These are phyloP conservation scores for Cladosporium velox DNA, from an alignment of 2,329 filamentous ascomycete genomes.

Conservation along the genomic window DNA sequence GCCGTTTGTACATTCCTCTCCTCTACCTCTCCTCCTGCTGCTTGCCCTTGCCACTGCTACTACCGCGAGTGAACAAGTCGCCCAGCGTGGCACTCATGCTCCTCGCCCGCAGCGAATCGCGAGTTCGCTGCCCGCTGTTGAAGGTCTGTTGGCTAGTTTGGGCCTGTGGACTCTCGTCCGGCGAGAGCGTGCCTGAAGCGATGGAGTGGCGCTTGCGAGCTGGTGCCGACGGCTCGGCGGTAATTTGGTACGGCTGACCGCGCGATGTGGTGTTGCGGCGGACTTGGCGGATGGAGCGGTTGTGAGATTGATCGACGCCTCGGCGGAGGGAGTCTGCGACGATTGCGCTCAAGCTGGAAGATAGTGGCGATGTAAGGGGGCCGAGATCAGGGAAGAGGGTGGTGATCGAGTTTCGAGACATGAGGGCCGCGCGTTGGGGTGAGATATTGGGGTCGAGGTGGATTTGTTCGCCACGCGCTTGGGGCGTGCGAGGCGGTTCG, in stretches of 20 bases:
- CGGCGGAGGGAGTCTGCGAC: constrained; percentile 66
- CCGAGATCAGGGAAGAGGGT: constrained; percentile 54
- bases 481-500: constrained; percentile 21
- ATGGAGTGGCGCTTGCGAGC: constrained; percentile 12
- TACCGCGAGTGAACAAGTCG: constrained; percentile 10
- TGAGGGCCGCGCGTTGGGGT: constrained; percentile 41
- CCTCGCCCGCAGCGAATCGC: constrained; percentile 4
- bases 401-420: constrained; percentile 52
- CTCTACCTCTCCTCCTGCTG: constrained; percentile 9
- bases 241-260: background rate
- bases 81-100: constrained; percentile 19
- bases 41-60: background rate
- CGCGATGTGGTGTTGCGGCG: constrained; percentile 16
- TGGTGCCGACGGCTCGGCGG: background rate
- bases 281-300: background rate
- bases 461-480: constrained; percentile 11
- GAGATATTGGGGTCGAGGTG: constrained; percentile 35
- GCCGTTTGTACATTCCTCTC: background rate
- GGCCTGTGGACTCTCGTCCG: background rate
- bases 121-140: background rate
- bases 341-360: constrained; percentile 61
- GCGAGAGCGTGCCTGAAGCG: constrained; percentile 16
- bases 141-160: background rate
- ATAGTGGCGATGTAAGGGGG: constrained; percentile 62
- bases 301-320: constrained; percentile 12